Evolutionary conservation across 176 grass and related monocot genomes (phyloP).

Genomic region (Hyparrhenia diplandra): DNA sequence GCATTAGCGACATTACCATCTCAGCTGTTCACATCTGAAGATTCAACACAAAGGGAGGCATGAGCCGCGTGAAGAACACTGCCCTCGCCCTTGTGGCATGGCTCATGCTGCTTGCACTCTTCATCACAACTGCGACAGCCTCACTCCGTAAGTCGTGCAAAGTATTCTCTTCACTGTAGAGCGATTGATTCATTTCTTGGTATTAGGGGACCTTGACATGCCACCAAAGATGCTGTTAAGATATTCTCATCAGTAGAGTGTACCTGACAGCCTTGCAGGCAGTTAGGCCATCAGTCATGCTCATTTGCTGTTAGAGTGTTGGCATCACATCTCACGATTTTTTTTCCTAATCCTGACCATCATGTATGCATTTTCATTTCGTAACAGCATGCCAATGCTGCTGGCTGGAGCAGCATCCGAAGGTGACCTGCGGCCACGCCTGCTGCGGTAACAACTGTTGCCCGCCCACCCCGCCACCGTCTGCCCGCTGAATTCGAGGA

Average conservation of each 20-base stretch:
- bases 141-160: slow-evolving; percentile 20
- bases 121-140: slow-evolving; percentile 12
- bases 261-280: neutral
- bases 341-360: neutral
- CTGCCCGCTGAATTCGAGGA: neutral
- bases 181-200: neutral
- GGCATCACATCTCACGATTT: slow-evolving; percentile 2
- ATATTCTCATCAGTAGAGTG: neutral
- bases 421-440: slow-evolving; percentile 52
- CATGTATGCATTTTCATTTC: slow-evolving; percentile 1
- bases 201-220: neutral
- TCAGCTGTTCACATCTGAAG: neutral
- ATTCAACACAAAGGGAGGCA: neutral
- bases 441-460: slow-evolving; percentile 59
- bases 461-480: slow-evolving; percentile 5
- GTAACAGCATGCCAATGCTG: slow-evolving; percentile 65
- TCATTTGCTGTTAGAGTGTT: slow-evolving; percentile 3
- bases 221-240: neutral
- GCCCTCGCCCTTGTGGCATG: slow-evolving; percentile 21
- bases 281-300: neutral
- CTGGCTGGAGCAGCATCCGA: slow-evolving; percentile 52
- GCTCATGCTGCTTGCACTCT: slow-evolving; percentile 41
- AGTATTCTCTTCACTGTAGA: neutral
- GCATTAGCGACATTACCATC: too few relatives aligned
- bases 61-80: slow-evolving; percentile 33